A percentile compares a stretch with the other conserved stretches of the same genome.
Conservation (phyloP, 257 asterid species). For the Cruciata laevipes region DNA sequence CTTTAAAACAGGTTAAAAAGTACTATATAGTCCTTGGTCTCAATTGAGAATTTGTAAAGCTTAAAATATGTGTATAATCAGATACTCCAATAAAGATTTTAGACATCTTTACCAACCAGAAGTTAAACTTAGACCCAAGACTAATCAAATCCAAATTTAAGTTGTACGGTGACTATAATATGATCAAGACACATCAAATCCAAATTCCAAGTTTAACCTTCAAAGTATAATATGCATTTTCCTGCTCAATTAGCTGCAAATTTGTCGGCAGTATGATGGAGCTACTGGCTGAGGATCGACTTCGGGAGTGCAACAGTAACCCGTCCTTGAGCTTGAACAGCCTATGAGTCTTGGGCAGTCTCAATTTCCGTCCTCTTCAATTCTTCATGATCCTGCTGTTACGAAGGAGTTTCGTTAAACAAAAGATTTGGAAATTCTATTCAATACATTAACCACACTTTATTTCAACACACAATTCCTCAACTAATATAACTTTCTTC, state of each 20-base stretch:
- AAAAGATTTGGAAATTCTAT: slow-evolving; percentile 2
- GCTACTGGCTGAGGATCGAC: slow-evolving; percentile 13
- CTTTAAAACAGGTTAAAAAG: no score
- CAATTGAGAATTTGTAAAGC: no score
- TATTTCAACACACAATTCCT: not conserved
- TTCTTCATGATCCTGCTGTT: slow-evolving; percentile 61
- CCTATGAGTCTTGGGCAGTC: slow-evolving; percentile 23
- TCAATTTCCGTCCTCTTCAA: slow-evolving; percentile 45
- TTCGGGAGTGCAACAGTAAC: no score
- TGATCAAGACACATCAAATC: no score
- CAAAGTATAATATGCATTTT: not conserved
- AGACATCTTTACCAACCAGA: no score
- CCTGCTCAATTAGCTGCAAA: slow-evolving; percentile 5
- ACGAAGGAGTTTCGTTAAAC: not conserved
- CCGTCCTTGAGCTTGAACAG: slow-evolving; percentile 25
- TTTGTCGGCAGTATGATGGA: slow-evolving; percentile 13
- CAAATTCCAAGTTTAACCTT: not conserved
- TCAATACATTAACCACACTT: not conserved
- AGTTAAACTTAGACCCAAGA: no score
- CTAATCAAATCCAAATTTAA: no score
- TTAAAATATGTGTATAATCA: no score
- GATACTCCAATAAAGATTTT: no score
- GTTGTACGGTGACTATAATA: no score
- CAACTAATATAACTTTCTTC: no score
- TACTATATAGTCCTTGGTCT: no score